Evolutionary conservation across 2,329 filamentous ascomycete genomes (phyloP), one percentile per base, ranked within the genome.

Genomic region (Parascedosporium putredinis): DNA sequence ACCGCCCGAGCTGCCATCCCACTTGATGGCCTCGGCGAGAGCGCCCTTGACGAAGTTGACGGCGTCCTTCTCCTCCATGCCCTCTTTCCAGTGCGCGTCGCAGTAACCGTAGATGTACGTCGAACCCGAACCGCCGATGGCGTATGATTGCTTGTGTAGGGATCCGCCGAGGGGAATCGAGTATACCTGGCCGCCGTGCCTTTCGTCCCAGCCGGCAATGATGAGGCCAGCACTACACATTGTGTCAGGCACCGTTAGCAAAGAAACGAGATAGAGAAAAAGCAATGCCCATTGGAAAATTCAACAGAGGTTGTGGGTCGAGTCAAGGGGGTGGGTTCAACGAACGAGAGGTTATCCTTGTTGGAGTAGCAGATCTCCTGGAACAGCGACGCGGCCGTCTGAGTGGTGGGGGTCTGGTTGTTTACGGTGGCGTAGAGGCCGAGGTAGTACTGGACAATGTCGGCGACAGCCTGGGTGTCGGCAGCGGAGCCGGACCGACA

Each of bases 51-150:
- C 93, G 62, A 98, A 98, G 36, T 83, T 70, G 56, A 98, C 83
- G 1, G 93, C 93, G 54, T 95, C 90, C 50, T 81, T 76, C 74
- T 97, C 88, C 49, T 85, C 88, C 90, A 98, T 97, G 56, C 81
- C 81, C 70, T 97, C 93, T 66, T 76, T 82, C 93, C 93, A 98
- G 75, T 98, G 81, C 51, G 88, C 84, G 65, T 98, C 91, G 65
- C 90, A 97, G 76, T 95, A 97, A 60, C 93, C 93, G 75, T 97
- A 98, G 69, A 98, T 98, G 75, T 98, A 98, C 54, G 93, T 97
- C 59, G 91, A 97, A 38, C 93, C 93, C 18, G 91, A 97, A 43
- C 93, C 93, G 58, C 89, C 90, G 62, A 98, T 98, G 40, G 93
- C 82, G 64, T 96, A 98, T 16, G 90, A 67, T 67, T 96, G 90